Evolutionary conservation across 192 early-diverging fungal genomes (phyloP).

Genomic region (Backusella circina): DNA sequence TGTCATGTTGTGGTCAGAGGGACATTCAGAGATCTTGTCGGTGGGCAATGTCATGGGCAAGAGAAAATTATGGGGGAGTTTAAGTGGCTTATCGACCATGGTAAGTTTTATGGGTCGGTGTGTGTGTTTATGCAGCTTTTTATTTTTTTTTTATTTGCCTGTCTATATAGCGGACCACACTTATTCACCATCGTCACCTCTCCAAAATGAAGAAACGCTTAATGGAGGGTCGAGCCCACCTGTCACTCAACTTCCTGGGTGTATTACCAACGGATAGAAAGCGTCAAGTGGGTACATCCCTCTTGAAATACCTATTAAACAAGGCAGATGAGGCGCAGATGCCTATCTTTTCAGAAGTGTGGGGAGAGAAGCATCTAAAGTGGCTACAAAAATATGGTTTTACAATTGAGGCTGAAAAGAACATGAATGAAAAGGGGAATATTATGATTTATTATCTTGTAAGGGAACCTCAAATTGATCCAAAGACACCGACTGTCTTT

Average conservation of each 20-base stretch:
- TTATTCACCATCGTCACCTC: slow-evolving; percentile 1
- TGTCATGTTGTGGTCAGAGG: slow-evolving; percentile 24
- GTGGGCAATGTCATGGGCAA: background rate
- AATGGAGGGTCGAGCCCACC: slow-evolving; percentile 8
- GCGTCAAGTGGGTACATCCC: background rate
- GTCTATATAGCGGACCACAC: background rate
- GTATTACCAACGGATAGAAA: slow-evolving; percentile 20
- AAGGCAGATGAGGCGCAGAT: slow-evolving; percentile 13
- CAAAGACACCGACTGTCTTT: background rate
- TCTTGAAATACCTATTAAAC: slow-evolving; percentile 11
- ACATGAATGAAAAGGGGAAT: background rate
- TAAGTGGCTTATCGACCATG: background rate
- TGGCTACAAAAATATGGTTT: slow-evolving; percentile 12
- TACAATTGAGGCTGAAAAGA: background rate
- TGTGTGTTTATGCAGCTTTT: background rate
- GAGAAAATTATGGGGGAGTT: background rate
- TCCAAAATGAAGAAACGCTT: background rate
- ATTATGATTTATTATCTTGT: background rate
- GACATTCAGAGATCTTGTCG: background rate
- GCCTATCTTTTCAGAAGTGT: slow-evolving; percentile 11
- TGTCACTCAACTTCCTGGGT: slow-evolving; percentile 18
- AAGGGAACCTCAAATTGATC: background rate
- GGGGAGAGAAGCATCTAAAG: background rate
- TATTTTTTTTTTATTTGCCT: background rate
- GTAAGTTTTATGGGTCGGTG: background rate